A percentile compares a stretch with the other conserved stretches of the same genome.
Evolutionary conservation across 1,284 basidiomycete genomes (phyloP).

Genomic region (Leucoagaricus sp.): DNA sequence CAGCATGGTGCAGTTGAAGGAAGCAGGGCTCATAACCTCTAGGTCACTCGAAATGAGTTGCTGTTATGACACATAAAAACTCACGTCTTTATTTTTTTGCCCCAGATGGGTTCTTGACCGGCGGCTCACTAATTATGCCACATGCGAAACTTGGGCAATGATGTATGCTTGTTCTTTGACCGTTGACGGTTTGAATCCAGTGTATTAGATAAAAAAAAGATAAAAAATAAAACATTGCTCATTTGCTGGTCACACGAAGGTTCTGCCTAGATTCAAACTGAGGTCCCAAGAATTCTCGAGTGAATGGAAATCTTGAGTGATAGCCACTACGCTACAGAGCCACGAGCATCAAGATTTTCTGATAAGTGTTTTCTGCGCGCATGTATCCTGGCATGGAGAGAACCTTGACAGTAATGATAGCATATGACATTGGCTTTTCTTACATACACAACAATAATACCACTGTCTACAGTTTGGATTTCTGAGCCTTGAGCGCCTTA

Average conservation of each 20-base stretch:
- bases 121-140: too few relatives aligned
- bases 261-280: constrained; percentile 39
- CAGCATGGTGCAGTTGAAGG: constrained; percentile 18
- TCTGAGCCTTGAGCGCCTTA: constrained; percentile 35
- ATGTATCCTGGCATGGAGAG: too few relatives aligned
- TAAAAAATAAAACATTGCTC: not conserved
- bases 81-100: too few relatives aligned
- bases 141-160: too few relatives aligned
- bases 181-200: too few relatives aligned
- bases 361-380: too few relatives aligned
- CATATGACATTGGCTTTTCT: too few relatives aligned
- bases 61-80: constrained; percentile 10
- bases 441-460: too few relatives aligned
- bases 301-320: constrained; percentile 59
- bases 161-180: too few relatives aligned
- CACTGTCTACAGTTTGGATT: not conserved
- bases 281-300: constrained; percentile 37
- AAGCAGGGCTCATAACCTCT: constrained; percentile 18
- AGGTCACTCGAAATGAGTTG: constrained; percentile 19
- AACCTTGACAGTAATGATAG: too few relatives aligned
- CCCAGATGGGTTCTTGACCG: not conserved
- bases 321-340: constrained; percentile 59
- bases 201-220: too few relatives aligned
- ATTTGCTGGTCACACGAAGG: too few relatives aligned
- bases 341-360: not conserved